Evolutionary conservation across 2,329 filamentous ascomycete genomes (phyloP), one percentile per base, ranked within the genome.

Genomic region (Penicillium corylophilum): DNA sequence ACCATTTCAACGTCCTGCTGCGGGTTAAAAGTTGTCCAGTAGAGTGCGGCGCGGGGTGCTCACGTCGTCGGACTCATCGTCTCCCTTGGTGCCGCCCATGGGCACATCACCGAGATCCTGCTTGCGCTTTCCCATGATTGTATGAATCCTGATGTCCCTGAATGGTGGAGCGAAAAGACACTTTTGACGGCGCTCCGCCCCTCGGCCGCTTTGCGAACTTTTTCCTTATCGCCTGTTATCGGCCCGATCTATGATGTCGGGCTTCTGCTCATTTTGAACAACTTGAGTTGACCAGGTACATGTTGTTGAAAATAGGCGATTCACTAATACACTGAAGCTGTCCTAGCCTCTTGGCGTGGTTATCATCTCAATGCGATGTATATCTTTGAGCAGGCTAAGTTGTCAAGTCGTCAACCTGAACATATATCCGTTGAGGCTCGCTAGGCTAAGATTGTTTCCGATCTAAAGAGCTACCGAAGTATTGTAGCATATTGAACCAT

Each of bases 1-100:
- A 99, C 85, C 71, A 93, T 88, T 69, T 96, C 89, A 66, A 91
- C 88, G 66, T 96, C 90, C 89, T 95, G 51, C 12, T 33, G 33
- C 22, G 26, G 39, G 35, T 59, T 53, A 57, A 50, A 33, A 41
- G 41, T 23, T 50, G 23, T 49, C 28, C 28, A 31, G 26, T 36
- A 45, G 36, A 39, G 18, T 38, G 33, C 24, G 20, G 43, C 36
- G 51, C 22, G 46, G 38, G 38, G 36, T 46, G 18, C 64, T 54
- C 50, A 74, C 72, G 54, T 74, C 73, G 57, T 76, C 74, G 36
- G 73, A 74, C 39, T 71, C 71, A 26, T 72, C 69, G 18, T 38
- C 35, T 29, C 60, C 68, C 60, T 74, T 71, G 36, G 67, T 70
- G 47, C 73, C 72, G 16, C 68, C 67, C 64, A 78, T 73, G 22